Conservation (phyloP, 805 yeast species). For the Wickerhamiella bombiphila region DNA sequence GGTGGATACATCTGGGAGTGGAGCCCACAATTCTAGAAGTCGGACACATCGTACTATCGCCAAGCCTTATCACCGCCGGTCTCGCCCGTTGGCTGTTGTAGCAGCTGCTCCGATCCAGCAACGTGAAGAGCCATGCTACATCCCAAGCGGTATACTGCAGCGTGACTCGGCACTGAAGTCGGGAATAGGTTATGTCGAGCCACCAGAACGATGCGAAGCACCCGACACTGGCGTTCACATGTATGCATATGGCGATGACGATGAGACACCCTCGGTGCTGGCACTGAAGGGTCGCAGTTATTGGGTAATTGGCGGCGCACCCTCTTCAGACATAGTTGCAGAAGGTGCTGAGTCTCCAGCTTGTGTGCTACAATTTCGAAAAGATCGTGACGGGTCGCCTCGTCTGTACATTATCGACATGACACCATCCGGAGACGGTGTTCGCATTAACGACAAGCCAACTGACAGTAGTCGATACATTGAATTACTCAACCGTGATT, state of each 20-base stretch:
- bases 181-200: not conserved
- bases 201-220: not conserved
- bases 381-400: not conserved
- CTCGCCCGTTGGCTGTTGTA: too few relatives aligned
- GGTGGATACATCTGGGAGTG: too few relatives aligned
- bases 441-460: not conserved
- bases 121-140: not conserved
- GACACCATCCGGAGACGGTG: not conserved
- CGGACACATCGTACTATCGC: too few relatives aligned
- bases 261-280: not conserved
- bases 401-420: not conserved
- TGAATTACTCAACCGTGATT: not conserved
- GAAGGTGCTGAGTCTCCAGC: not conserved
- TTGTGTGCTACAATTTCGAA: not conserved
- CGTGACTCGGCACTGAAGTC: not conserved
- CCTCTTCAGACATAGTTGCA: not conserved
- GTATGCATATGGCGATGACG: not conserved
- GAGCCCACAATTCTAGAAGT: too few relatives aligned
- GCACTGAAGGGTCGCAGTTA: not conserved
- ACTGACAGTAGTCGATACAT: not conserved
- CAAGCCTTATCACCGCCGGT: too few relatives aligned
- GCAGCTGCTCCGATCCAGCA: not conserved
- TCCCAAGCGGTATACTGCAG: not conserved
- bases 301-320: not conserved
- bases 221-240: not conserved